Evolutionary conservation across 2,329 filamentous ascomycete genomes (phyloP).

Genomic region (Colletotrichum salicis): DNA sequence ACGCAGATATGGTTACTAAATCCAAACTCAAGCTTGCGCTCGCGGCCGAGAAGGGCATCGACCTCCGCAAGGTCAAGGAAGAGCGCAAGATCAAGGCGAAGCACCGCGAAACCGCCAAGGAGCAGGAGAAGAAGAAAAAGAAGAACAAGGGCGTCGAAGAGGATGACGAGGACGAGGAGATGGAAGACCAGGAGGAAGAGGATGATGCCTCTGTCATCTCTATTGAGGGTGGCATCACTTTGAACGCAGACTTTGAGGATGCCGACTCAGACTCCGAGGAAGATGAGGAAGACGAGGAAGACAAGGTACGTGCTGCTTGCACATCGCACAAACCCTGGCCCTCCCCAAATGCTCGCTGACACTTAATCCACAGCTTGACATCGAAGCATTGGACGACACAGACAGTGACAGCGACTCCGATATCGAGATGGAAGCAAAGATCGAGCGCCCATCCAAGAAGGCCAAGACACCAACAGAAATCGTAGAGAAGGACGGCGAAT

Average conservation of each 20-base stretch:
- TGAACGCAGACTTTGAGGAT: constrained; percentile 35
- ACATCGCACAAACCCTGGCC: background rate
- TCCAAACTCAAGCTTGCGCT: constrained; percentile 65
- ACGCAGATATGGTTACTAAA: constrained; percentile 52
- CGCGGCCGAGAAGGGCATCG: constrained; percentile 63
- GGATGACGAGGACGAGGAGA: constrained; percentile 45
- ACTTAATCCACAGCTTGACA: constrained; percentile 55
- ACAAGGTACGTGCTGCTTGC: constrained; percentile 35
- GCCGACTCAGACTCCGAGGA: constrained; percentile 39
- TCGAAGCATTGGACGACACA: constrained; percentile 69
- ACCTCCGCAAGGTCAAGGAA: constrained; percentile 63
- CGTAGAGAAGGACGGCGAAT: constrained; percentile 58
- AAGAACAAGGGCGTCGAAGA: constrained; percentile 37
- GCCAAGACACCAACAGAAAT: constrained; percentile 48
- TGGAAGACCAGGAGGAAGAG: constrained; percentile 39
- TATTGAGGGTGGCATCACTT: constrained; percentile 44
- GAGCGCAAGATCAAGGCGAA: constrained; percentile 59
- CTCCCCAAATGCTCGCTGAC: constrained; percentile 18
- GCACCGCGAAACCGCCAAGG: constrained; percentile 49
- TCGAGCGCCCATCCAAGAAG: constrained; percentile 61
- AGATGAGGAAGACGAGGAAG: constrained; percentile 43
- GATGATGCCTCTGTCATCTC: constrained; percentile 40
- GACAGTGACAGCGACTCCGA: constrained; percentile 74
- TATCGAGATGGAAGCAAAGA: constrained; percentile 80
- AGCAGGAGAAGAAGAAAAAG: constrained; percentile 43